A percentile compares a stretch with the other conserved stretches of the same genome.
phyloP scores from a whole-genome alignment of 2,329 filamentous ascomycete genomes.

The Chaetomium sp. region DNA sequence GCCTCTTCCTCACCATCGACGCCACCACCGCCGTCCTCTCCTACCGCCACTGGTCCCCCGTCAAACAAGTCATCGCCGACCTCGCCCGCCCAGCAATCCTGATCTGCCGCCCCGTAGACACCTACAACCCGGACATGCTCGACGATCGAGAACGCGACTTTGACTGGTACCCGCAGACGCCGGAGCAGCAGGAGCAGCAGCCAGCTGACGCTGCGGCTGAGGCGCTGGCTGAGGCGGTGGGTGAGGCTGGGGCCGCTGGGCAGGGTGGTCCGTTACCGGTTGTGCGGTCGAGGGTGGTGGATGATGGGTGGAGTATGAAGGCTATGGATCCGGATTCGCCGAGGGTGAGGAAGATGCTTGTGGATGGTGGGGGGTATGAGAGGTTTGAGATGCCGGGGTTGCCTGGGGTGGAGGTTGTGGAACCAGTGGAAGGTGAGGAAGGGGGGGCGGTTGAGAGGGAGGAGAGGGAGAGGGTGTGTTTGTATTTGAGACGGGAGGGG shows the following conservation, averaged over 20 bases:
- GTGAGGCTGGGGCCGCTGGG: not conserved
- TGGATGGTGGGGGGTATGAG: constrained; percentile 5
- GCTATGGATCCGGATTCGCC: constrained; percentile 13
- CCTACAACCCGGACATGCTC: not conserved
- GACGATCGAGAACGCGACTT: constrained; percentile 8
- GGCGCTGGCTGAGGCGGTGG: not conserved
- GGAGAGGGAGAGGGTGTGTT: no score
- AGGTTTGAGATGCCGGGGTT: constrained; percentile 9
- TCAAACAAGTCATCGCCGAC: constrained; percentile 18
- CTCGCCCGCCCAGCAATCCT: constrained; percentile 13
- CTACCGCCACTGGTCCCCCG: constrained; percentile 15
- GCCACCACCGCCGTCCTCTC: constrained; percentile 13
- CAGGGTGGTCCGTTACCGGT: constrained; percentile 1
- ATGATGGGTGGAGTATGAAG: not conserved
- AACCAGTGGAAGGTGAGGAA: not conserved
- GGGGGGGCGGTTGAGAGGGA: no score
- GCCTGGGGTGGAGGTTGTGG: not conserved
- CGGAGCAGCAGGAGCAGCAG: no score
- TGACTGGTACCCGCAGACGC: not conserved
- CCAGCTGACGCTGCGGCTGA: no score
- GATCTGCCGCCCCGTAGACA: constrained; percentile 7
- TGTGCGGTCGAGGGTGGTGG: constrained; percentile 4
- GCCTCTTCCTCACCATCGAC: constrained; percentile 14
- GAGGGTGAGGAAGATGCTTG: constrained; percentile 10
- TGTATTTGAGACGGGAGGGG: no score